Percentiles rank a stretch among this genome's conserved stretches.
phyloP scores from a whole-genome alignment of 2,329 filamentous ascomycete species.

The Pseudogymnoascus sp. region DNA sequence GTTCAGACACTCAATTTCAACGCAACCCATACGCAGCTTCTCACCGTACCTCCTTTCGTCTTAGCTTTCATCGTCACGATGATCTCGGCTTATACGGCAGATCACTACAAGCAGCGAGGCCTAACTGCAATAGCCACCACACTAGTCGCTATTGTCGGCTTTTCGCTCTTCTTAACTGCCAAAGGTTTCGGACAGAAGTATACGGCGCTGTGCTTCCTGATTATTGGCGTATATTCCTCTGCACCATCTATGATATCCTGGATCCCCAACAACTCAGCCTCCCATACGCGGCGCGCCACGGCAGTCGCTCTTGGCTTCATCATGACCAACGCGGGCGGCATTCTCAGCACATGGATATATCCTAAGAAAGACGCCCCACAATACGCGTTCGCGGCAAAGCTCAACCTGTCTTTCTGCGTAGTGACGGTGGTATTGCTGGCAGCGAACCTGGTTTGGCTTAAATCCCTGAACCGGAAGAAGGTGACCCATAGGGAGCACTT shows the following conservation, averaged over 20 bases:
- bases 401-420: not conserved
- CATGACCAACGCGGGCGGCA: slow-evolving; percentile 8
- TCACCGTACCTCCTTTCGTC: slow-evolving; percentile 29
- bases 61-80: slow-evolving; percentile 23
- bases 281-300: slow-evolving; percentile 5
- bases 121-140: slow-evolving; percentile 20
- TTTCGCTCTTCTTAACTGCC: slow-evolving; percentile 30
- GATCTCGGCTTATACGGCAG: slow-evolving; percentile 24
- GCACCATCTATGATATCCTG: slow-evolving; percentile 5
- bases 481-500: not conserved
- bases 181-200: slow-evolving; percentile 28
- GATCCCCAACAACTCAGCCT: slow-evolving; percentile 4
- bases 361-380: not conserved
- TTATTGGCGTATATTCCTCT: not conserved
- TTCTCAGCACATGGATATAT: slow-evolving; percentile 10
- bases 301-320: slow-evolving; percentile 4
- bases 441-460: not conserved
- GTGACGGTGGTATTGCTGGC: not conserved
- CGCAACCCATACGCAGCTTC: slow-evolving; percentile 24
- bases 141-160: slow-evolving; percentile 30
- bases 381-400: not conserved
- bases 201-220: slow-evolving; percentile 32
- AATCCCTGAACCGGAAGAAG: not conserved
- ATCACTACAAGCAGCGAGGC: slow-evolving; percentile 25
- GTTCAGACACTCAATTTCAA: slow-evolving; percentile 26